Base-by-base conservation (phyloP, 345 rosid species). In the Syzygium oleosum region DNA sequence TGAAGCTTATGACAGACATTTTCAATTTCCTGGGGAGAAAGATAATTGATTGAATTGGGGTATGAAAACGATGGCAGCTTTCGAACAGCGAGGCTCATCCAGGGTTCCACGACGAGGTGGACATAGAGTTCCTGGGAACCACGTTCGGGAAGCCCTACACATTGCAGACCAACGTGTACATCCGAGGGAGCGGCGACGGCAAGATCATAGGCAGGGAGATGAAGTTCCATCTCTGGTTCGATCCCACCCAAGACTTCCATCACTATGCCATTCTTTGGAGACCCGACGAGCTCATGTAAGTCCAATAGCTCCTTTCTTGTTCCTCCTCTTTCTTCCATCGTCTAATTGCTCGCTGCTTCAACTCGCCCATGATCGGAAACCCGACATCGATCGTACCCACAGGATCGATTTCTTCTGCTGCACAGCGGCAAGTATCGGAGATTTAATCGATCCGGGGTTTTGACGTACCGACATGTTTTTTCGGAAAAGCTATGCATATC, bases 201-300 rank as follows among this genome's bases (percentile, higher is more conserved):
- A 95, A 87, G 88, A 94, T 96, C 84, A 94, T 97, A 87, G 99
- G 99, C 79, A 95, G 99, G 86, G 99, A 96, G 89, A 95, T 96
- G 97, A 97, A 96, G 88, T 97, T 95, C 88, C 96, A 93, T 86
- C 91, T 97, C 31, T 96, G 99, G 99, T 97, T 97, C 90, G 99
- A 97, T 94, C 99, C 99, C 6, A 96, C 99, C 84, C 58, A 91
- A 85, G 87, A 51, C 43, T 96, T 96, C 91, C 99, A 97, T 87
- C 98, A 95, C 79, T 96, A 97, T 91, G 99, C 98, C 87, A 94
- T 97, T 55, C 91, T 95, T 25, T 97, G 99, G 99, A 95, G 73
- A 86, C 98, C 99, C n/a, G 93, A 90, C 85, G 99, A 97, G 92
- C 94, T 97, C 93, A 94, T 97, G 99, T 97, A 91, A 96, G 98